Evolutionary conservation across 352 stramenopile species (phyloP).

Genomic region (Globisporangium acanthophoron): DNA sequence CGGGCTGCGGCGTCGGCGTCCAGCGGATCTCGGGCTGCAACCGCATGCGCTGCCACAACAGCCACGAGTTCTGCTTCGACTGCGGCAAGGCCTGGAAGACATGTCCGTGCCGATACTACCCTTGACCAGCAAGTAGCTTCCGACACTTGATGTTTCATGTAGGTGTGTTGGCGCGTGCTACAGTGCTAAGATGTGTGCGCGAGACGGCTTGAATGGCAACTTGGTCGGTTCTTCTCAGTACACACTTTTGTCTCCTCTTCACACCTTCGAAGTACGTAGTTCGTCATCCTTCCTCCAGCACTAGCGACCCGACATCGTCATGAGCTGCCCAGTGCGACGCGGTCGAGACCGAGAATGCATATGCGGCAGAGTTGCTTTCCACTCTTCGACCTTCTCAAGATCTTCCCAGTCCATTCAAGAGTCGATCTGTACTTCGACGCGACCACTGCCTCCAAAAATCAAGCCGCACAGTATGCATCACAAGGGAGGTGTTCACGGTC

Average conservation of each 20-base stretch:
- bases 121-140: too few relatives aligned
- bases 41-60: constrained; percentile 45
- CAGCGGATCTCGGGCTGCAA: constrained; percentile 47
- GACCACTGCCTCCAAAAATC: too few relatives aligned
- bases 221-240: not conserved
- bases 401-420: too few relatives aligned
- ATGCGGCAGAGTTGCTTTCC: too few relatives aligned
- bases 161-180: constrained; percentile 35
- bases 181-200: not conserved
- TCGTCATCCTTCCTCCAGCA: not conserved
- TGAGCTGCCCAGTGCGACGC: too few relatives aligned
- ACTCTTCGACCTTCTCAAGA: too few relatives aligned
- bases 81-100: constrained; percentile 29
- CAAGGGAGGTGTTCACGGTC: too few relatives aligned
- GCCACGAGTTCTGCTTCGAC: constrained; percentile 59
- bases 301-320: too few relatives aligned
- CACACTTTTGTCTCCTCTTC: too few relatives aligned
- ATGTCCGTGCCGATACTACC: constrained; percentile 28
- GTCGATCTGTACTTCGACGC: too few relatives aligned
- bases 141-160: constrained; percentile 27
- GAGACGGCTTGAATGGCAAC: constrained; percentile 6
- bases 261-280: not conserved
- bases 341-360: too few relatives aligned
- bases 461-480: too few relatives aligned
- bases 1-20: constrained; percentile 63